Evolutionary conservation across 2,329 filamentous ascomycete species (phyloP).

Genomic region (Aspergillus quadrilineatus): DNA sequence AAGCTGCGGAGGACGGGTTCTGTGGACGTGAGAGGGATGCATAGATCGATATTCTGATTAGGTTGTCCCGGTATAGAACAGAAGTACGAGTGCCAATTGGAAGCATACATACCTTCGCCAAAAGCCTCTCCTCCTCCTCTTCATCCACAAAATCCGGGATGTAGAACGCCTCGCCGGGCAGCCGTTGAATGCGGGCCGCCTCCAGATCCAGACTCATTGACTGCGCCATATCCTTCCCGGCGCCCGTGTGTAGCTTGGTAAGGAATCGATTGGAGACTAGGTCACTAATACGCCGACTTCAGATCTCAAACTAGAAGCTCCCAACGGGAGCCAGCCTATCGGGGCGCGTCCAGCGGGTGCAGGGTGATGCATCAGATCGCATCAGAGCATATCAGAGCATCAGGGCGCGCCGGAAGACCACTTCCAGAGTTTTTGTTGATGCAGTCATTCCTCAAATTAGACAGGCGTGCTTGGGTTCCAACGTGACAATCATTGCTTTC

Average conservation of each 20-base stretch:
- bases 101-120: slow-evolving; percentile 61
- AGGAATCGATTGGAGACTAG: background rate
- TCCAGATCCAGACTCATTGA: slow-evolving; percentile 23
- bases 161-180: slow-evolving; percentile 66
- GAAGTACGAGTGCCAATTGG: background rate
- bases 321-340: background rate
- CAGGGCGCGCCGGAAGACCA: too few relatives aligned
- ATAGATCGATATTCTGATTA: too few relatives aligned
- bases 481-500: background rate
- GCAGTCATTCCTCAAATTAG: slow-evolving; percentile 10
- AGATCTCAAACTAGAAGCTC: background rate
- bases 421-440: background rate
- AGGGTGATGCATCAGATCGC: background rate
- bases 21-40: too few relatives aligned
- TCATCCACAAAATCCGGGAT: slow-evolving; percentile 78
- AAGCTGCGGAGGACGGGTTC: too few relatives aligned
- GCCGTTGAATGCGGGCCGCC: slow-evolving; percentile 29
- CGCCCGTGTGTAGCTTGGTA: background rate
- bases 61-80: background rate
- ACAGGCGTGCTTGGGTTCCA: background rate
- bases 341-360: background rate
- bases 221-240: too few relatives aligned
- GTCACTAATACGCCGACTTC: background rate
- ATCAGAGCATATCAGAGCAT: background rate
- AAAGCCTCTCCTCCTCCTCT: slow-evolving; percentile 69